A percentile compares a stretch with the other conserved stretches of the same genome.
Conservation (phyloP, 495 filamentous ascomycete genomes). For the Pyrenopolyporus hunteri region DNA sequence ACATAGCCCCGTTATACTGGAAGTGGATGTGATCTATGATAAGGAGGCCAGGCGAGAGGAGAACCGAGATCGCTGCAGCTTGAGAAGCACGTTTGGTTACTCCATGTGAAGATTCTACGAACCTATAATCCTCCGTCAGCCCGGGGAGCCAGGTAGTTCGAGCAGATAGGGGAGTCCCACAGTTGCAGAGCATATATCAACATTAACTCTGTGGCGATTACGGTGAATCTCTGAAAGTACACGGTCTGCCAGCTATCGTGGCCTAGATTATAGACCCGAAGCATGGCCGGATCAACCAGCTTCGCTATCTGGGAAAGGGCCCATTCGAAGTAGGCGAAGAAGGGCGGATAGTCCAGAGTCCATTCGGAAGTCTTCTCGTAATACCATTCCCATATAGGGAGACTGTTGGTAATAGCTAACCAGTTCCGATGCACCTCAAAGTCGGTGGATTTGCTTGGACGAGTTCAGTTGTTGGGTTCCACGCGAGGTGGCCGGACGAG, state of each 20-base stretch:
- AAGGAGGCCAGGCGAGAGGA: slow-evolving; percentile 89
- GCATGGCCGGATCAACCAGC: slow-evolving; percentile 79
- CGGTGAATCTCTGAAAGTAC: slow-evolving; percentile 88
- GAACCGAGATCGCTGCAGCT: slow-evolving; percentile 83
- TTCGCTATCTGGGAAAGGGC: slow-evolving; percentile 79
- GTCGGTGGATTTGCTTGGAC: slow-evolving; percentile 91
- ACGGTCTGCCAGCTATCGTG: slow-evolving; percentile 92
- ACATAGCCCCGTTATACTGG: slow-evolving; percentile 98
- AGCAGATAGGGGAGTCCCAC: slow-evolving; percentile 53
- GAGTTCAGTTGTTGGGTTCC: slow-evolving; percentile 17
- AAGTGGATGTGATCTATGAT: slow-evolving; percentile 99
- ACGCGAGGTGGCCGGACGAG: not conserved
- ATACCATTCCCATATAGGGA: slow-evolving; percentile 91
- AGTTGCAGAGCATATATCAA: slow-evolving; percentile 82
- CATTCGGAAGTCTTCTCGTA: slow-evolving; percentile 97
- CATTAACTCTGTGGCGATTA: slow-evolving; percentile 85
- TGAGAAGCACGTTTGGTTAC: slow-evolving; percentile 78
- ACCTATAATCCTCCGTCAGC: slow-evolving; percentile 54
- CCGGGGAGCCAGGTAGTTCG: not conserved
- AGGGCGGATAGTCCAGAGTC: slow-evolving; percentile 98
- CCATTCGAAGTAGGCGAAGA: slow-evolving; percentile 98
- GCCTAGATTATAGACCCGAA: slow-evolving; percentile 76
- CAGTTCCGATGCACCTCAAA: slow-evolving; percentile 99
- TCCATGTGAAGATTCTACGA: slow-evolving; percentile 68
- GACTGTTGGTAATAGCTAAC: slow-evolving; percentile 90